Base-by-base conservation (phyloP, 1,139 yeast genomes). In the Candida mesenterica region DNA sequence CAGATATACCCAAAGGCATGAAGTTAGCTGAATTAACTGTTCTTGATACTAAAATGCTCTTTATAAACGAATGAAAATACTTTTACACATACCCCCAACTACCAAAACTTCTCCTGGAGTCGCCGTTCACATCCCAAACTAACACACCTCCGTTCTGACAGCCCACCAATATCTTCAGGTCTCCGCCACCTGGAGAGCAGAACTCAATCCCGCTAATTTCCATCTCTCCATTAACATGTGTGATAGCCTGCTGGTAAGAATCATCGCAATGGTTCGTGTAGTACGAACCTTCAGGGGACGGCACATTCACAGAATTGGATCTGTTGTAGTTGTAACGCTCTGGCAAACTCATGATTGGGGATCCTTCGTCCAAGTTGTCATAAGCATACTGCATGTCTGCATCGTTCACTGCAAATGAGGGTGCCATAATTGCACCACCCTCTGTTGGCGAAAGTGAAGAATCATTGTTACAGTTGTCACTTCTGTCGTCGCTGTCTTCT, bases 221-320 rank as follows among this genome's bases (percentile, higher is more conserved):
- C 72, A 69, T 66, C 48, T 70, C 76, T 9, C 76, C 76, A 35
- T 66, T 61, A n/a, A 65, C 55, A 41, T 67, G 72, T 38, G 62
- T 65, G 19, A 59, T 40, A 2, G 55, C 33, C 35, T 46, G 52
- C 39, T 49, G 53, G 43, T 47, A 51, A 15, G 45, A 37, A 20
- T 44, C 44, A 9, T 46, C 42, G 30, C 43, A 40, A 28, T 40
- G 43, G 26, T 5, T 24, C 12, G 26, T 10, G 12, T 24, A 24
- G 30, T 37, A 40, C 17, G 43, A 36, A 7, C 12, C 12, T 30
- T 8, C 55, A 34, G 34, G 10, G 37, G 34, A 34, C 15, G 25
- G 9, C 12, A 6, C 26, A 5, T 24, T 14, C 6, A 10, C 26
- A 12, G 12, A 24, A 10, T 24, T 24, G 5, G 9, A 12, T 10